Base-by-base conservation (phyloP, 1,284 basidiomycete genomes). In the Entoloma clypeatum region DNA sequence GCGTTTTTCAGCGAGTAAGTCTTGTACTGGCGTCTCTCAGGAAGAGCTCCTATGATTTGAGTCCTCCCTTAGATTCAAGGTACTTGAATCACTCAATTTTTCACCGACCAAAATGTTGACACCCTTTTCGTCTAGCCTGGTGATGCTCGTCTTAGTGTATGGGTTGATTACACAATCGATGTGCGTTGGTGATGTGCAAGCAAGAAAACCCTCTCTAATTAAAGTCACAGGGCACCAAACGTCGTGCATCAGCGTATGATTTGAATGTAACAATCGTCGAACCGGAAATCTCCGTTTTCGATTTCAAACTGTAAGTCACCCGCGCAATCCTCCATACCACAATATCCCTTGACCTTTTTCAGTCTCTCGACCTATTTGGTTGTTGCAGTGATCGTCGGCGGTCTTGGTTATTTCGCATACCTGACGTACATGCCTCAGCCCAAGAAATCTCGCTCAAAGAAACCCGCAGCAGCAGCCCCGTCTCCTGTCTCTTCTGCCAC, bases 1-100 rank as follows among this genome's bases (percentile, higher is more conserved):
- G 52, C 68, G 17, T 87, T 93, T 60, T 69, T 87, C 66, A 89
- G 84, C 74, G 89, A 94, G 90, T 93, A 56, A 66, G 88, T 74
- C 14, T 27, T 19, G 22, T 2, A 24, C 21, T 36, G 38, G 2
- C 40, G n/a, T n/a, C 38, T 36, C 36, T 10, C 36, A 22, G 2
- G 19, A 38, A 26, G 32, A 39, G 23, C 1, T 36, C 30, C 32
- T 54, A 32, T 55, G 34, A 53, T 39, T 57, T 31, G 44, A 51
- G 36, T 48, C n/a, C 24, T 17, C 43, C 22, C 36, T 8, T 32
- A 85, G 82, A 58, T 81, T 80, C 63, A 84, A 80, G 75, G 80
- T 84, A 63, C 29, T 36, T 30, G 14, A 10, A 31, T 18, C 14
- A 6, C 3, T n/a, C n/a, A n/a, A 41, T 5, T 10, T 39, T 35